Evolutionary conservation across 192 early-diverging fungal genomes (phyloP), one percentile per base, ranked within the genome.

Genomic region (Lobosporangium transversale): DNA sequence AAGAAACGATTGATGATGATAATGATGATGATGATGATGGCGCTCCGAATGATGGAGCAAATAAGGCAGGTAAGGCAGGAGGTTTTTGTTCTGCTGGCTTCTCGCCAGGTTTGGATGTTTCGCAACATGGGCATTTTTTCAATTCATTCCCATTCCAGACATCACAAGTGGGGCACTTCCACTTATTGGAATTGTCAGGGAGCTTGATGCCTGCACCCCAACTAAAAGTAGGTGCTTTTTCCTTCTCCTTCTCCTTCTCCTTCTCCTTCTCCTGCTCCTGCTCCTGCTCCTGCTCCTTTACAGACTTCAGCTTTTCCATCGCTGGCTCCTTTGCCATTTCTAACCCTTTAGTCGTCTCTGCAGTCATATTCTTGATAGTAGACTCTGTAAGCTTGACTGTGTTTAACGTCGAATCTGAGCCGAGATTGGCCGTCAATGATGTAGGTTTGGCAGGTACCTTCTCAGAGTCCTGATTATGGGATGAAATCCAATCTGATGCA

Each of bases 91-190:
- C 52, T 2, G 59, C 52, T 14, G 49, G 17, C 24, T 55, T 35
- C 1, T 29, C 69, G 6, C 70, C 70, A 9, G 70, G 70, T 37
- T 76, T 76, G 14, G 47, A 11, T 2, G 64, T 67, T 7, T 76
- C 73, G 15, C 73, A 76, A 18, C 64, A 66, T 0, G 51, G 64
- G 30, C 73, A 76, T 27, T 67, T 76, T 51, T 26, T 31, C 8
- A 58, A 18, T 0, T 50, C 29, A 30, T 76, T 55, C 3, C 54
- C 36, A 10, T 62, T 76, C 36, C 10, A 10, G 23, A 62, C 58
- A 35, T 67, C 73, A 26, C 73, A 76, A 2, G 64, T 60, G 0
- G 63, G 50, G 52, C 71, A 75, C 35, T 75, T 75, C 71, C 71
- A 75, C 33, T 75, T 75, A 24, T 54, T 36, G 17, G 40, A 20